Evolutionary conservation across 345 rosid genomes (phyloP), one percentile per base, ranked within the genome.

Genomic region (Salix dunnii): DNA sequence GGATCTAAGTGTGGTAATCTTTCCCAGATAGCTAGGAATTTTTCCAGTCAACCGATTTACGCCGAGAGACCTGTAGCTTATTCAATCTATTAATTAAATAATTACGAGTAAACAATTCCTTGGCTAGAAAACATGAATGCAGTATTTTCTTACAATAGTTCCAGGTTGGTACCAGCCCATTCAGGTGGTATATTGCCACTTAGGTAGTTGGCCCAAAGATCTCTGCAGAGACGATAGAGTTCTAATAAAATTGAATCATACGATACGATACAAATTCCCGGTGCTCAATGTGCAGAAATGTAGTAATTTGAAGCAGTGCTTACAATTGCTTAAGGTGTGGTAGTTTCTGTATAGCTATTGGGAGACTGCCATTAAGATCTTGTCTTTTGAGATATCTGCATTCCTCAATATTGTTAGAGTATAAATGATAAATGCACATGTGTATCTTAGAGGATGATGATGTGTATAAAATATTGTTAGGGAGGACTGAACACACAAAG

Each of bases 1-100:
- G 60, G 25, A 70, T 28, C 55, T 70, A 16, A 85, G 87, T n/a
- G 86, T 78, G 74, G 73, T 4, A 7, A 72, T 78, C 12, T 4
- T 78, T 27, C 58, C 76, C 16, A 73, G 48, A 28, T 30, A 67
- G 49, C 13, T 49, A 6, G 73, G 76, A n/a, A 73, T 53, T 67
- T 25, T 53, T 20, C 79, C 79, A 0, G 33, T 58, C 31, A 76
- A 76, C 2, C 12, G 20, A 53, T 76, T 76, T 5, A 58, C 73
- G 3, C 60, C 23, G 40, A 76, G 1, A 23, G 30, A 14, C 73
- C 78, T 76, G 78, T 46, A 43, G 63, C 31, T 21, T 20, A 38
- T 36, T 30, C 20, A 76, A n/a, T 68, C 36, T 18, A 38, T 60
- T 38, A 12, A 27, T 68, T 76, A 30, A 36, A 18, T 36, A 48